These are phyloP conservation scores for Aureoboletus auriporus DNA, from an alignment of 768 basidiomycete species.

Conservation along the genomic window DNA sequence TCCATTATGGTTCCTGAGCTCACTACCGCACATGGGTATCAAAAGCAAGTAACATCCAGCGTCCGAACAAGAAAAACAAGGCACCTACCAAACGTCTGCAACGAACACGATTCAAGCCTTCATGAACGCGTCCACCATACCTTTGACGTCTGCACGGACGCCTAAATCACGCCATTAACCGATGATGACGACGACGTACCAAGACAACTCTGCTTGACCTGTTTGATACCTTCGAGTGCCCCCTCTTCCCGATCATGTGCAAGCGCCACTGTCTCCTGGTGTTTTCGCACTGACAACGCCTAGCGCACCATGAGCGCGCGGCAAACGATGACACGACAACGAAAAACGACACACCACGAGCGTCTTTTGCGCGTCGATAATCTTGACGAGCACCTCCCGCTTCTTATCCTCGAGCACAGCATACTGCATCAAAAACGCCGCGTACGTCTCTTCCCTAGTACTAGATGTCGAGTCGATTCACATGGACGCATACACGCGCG, in stretches of 20 bases:
- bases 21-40: no score
- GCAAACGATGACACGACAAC: background rate
- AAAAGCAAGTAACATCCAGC: no score
- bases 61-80: no score
- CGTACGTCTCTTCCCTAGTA: constrained; percentile 20
- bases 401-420: constrained; percentile 24
- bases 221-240: constrained; percentile 18
- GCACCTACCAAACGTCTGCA: no score
- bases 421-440: constrained; percentile 25
- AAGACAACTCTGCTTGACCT: constrained; percentile 18
- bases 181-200: constrained; percentile 9
- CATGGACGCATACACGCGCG: constrained; percentile 5
- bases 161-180: no score
- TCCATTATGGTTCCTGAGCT: no score
- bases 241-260: constrained; percentile 21
- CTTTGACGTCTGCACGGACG: no score
- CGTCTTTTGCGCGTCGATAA: constrained; percentile 15
- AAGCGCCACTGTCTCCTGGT: constrained; percentile 22
- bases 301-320: background rate
- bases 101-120: no score
- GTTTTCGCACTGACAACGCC: constrained; percentile 25
- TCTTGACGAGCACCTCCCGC: constrained; percentile 18
- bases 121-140: no score
- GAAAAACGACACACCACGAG: constrained; percentile 21
- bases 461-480: background rate